phyloP scores from a whole-genome alignment of 1,284 basidiomycete species.

The Abortiporus biennis region DNA sequence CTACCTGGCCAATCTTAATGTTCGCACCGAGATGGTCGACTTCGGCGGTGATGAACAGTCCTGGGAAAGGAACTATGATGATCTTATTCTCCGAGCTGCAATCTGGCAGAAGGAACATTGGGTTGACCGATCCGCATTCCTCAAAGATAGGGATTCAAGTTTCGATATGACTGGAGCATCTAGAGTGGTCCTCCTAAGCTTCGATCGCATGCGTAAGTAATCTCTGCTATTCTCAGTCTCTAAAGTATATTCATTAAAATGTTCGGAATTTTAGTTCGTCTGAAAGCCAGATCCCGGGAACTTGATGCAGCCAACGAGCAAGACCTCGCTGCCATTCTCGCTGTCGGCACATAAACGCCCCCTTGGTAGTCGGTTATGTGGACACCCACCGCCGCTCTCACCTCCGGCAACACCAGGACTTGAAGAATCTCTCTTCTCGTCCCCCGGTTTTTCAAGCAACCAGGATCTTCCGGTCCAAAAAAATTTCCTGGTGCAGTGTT shows the following conservation, averaged over 20 bases:
- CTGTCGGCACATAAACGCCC: conserved; percentile 24
- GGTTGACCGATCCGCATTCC: conserved; percentile 73
- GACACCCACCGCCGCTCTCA: background rate
- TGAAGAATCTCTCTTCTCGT: background rate
- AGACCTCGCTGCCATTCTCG: conserved; percentile 62
- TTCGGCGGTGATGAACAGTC: conserved; percentile 47
- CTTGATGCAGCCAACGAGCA: conserved; percentile 73
- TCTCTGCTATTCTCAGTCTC: conserved; percentile 6
- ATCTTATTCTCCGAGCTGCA: conserved; percentile 88
- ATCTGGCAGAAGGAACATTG: conserved; percentile 93
- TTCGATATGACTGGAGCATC: conserved; percentile 38
- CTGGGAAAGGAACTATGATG: conserved; percentile 85
- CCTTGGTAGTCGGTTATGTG: conserved; percentile 1
- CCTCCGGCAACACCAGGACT: background rate
- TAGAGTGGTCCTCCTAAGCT: conserved; percentile 85
- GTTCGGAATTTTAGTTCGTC: conserved; percentile 46
- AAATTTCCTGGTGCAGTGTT: too few species aligned
- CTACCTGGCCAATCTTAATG: conserved; percentile 79
- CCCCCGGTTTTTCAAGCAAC: too few species aligned
- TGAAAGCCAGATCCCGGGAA: conserved; percentile 80
- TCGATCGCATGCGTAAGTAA: conserved; percentile 87
- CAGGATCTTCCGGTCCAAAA: too few species aligned
- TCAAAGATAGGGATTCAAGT: conserved; percentile 35
- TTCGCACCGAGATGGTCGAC: conserved; percentile 84
- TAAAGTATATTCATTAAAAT: background rate